Conservation (phyloP, 192 early-diverging fungal species). For the Coemansia sp. region DNA sequence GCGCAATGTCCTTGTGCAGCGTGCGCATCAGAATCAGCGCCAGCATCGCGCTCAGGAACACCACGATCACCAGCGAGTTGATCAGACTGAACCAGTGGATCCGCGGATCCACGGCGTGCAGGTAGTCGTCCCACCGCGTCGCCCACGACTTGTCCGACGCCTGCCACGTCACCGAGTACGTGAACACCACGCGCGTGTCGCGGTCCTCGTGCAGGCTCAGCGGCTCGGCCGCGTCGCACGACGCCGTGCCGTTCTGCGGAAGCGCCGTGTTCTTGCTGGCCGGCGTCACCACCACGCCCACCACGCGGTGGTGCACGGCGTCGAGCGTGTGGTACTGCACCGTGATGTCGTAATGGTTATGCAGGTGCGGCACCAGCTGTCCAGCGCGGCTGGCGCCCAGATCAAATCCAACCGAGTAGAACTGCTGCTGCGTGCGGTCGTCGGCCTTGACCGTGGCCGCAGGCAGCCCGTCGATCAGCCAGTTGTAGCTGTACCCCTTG, state of each 20-base stretch:
- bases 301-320: slow-evolving; percentile 68
- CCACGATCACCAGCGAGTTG: slow-evolving; percentile 90
- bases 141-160: slow-evolving; percentile 65
- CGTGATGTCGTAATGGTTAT: slow-evolving; percentile 89
- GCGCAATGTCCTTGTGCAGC: slow-evolving; percentile 86
- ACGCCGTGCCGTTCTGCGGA: slow-evolving; percentile 13
- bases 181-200: slow-evolving; percentile 55
- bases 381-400: slow-evolving; percentile 55
- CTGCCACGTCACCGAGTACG: slow-evolving; percentile 63
- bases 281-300: slow-evolving; percentile 80
- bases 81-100: slow-evolving; percentile 96
- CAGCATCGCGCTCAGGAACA: slow-evolving; percentile 89
- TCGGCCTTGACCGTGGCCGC: slow-evolving; percentile 62
- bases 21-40: slow-evolving; percentile 84
- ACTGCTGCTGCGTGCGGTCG: slow-evolving; percentile 47
- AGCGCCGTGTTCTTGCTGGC: slow-evolving; percentile 53
- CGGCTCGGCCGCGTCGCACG: slow-evolving; percentile 36
- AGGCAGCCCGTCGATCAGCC: slow-evolving; percentile 91
- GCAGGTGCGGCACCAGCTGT: slow-evolving; percentile 50
- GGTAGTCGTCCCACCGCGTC: slow-evolving; percentile 84
- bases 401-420: slow-evolving; percentile 79
- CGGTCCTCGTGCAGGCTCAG: slow-evolving; percentile 49
- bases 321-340: slow-evolving; percentile 75
- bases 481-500: slow-evolving; percentile 74
- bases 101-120: slow-evolving; percentile 80